phyloP scores from a whole-genome alignment of 352 stramenopile species.

The Globisporangium spiculum region DNA sequence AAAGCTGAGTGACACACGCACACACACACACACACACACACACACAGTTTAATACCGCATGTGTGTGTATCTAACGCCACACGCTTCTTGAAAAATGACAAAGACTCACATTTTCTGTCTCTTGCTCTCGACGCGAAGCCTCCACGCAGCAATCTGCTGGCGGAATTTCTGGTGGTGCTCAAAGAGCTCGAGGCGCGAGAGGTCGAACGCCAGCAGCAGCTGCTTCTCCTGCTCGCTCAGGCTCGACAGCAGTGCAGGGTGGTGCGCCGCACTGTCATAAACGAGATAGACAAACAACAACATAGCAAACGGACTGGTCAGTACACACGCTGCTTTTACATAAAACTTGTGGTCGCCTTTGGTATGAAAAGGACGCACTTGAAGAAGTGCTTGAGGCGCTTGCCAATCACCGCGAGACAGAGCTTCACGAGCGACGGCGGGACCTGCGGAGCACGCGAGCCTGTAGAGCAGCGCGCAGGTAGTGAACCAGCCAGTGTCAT shows the following conservation, averaged over 20 bases:
- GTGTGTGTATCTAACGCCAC: not conserved
- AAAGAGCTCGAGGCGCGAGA: constrained; percentile 29
- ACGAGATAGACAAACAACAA: not conserved
- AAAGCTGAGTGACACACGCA: not conserved
- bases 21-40: not conserved
- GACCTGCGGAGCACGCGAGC: not conserved
- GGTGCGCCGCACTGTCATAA: constrained; percentile 10
- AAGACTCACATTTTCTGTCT: not conserved
- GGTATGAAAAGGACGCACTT: constrained; percentile 17
- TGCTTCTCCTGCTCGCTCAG: constrained; percentile 22
- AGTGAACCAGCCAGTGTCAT: not conserved
- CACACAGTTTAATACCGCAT: not conserved
- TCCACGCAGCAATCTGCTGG: constrained; percentile 19
- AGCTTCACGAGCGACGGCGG: constrained; percentile 27
- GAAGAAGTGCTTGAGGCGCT: constrained; percentile 29
- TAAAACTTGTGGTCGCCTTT: not conserved
- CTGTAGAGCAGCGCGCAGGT: not conserved
- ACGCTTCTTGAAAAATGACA: not conserved
- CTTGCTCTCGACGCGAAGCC: constrained; percentile 12
- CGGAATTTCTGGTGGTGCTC: constrained; percentile 28
- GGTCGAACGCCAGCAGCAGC: constrained; percentile 28
- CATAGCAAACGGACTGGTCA: not conserved
- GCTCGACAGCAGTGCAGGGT: constrained; percentile 7
- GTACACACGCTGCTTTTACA: not conserved
- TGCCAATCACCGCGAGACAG: constrained; percentile 27